Conservation (phyloP, 176 grass and related monocot species). For the Oryza rufipogon region DNA sequence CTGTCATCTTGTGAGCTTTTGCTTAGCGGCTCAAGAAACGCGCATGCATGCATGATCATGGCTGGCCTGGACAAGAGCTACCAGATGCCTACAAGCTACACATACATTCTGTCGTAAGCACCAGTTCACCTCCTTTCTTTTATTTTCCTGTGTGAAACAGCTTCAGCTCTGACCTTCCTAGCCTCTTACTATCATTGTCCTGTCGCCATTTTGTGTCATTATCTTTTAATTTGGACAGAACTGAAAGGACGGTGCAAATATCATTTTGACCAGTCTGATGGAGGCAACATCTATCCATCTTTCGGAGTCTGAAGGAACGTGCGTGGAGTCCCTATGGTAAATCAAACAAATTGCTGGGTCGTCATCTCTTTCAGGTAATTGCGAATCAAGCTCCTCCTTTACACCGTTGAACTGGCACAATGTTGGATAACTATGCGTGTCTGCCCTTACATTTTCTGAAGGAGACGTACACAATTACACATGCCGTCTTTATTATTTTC, state of each 20-base stretch:
- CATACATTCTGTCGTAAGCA: neutral
- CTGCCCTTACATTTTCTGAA: neutral
- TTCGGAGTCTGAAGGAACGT: neutral
- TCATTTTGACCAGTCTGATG: neutral
- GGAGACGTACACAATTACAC: neutral
- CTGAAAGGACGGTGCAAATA: neutral
- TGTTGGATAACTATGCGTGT: neutral
- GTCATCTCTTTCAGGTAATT: neutral
- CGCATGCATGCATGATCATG: neutral
- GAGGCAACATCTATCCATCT: neutral
- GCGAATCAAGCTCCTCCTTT: neutral
- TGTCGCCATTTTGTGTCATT: neutral
- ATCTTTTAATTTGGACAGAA: constrained; percentile 6
- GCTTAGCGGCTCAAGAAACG: constrained; percentile 34
- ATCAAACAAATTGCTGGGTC: neutral
- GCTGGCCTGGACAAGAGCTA: neutral
- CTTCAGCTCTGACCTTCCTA: constrained; percentile 19
- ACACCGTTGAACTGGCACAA: neutral
- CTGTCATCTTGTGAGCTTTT: neutral
- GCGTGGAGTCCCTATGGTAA: neutral
- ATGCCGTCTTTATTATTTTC: neutral
- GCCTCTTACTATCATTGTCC: neutral
- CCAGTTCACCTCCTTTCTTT: neutral
- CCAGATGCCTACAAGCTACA: neutral
- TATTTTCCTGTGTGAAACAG: constrained; percentile 26